Evolutionary conservation across 768 basidiomycete species (phyloP), one percentile per base, ranked within the genome.

Genomic region (Lactifluus subvellereus): DNA sequence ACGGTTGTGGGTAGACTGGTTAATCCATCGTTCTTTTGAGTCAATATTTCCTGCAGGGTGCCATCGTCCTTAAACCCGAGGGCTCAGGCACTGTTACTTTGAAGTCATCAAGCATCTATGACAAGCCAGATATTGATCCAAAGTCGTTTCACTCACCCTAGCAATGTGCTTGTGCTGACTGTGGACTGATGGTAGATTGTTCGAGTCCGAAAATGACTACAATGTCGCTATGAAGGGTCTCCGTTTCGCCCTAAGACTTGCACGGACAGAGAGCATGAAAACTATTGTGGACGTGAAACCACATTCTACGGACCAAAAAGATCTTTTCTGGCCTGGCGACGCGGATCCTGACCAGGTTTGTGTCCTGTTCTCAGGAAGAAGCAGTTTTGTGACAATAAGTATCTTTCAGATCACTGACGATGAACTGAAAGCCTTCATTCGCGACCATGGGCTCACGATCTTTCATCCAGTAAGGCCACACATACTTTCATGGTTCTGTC

Each of bases 401-500:
- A 9, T 22, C 40, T 18, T 42, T 8, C 51, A 54, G 54, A 55
- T 57, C 45, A 57, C 61, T 16, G 47, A 62, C 49, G 61, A 62
- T 10, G 64, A 64, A 40, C 60, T 61, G 33, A 48, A 38, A 8
- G 47, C 38, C 5, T 66, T 57, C 43, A 22, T 61, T 10, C 62
- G 57, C 40, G 42, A 38, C 48, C 57, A 57, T n/a, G 32, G 43
- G 22, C 7, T 53, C 35, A 18, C 42, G 2, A 54, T 47, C 18
- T 55, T 55, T 67, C 77, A 78, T 65, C 77, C 77, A 0, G 71
- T 75, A 27, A 72, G 61, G 11, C 11, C 20, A 27, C 27, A 27
- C 27, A 27, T 3, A 27, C 27, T 27, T 18, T 22, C 6, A 22
- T 45, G 4, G 22, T 10, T n/a, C 33, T 35, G 30, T 59, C 22